These are phyloP conservation scores for Rhizopus delemar DNA, from an alignment of 371 early-diverging fungal genomes.

Conservation along the genomic window DNA sequence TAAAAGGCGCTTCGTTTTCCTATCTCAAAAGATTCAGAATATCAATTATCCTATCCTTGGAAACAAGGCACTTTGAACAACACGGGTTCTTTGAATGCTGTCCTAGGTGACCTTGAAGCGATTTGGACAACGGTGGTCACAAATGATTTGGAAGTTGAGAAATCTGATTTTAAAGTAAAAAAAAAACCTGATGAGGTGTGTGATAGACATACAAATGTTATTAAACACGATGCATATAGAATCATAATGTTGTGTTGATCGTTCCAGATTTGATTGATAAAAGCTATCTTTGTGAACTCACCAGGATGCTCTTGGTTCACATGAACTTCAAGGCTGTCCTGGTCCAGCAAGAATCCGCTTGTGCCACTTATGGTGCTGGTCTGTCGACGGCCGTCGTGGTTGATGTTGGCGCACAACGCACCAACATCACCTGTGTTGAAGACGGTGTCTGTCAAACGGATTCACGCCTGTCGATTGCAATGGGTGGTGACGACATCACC, in stretches of 20 bases:
- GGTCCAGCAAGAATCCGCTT: constrained; percentile 79
- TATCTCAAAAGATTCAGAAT: constrained; percentile 32
- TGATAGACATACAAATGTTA: neutral
- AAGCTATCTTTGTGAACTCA: constrained; percentile 62
- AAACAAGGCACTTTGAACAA: constrained; percentile 73
- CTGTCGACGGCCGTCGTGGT: constrained; percentile 85
- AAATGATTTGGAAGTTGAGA: constrained; percentile 70
- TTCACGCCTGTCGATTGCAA: constrained; percentile 52
- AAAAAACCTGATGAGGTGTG: neutral
- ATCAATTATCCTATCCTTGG: constrained; percentile 66
- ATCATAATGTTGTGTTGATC: constrained; percentile 72
- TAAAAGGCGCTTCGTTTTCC: constrained; percentile 45
- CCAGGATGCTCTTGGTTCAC: constrained; percentile 68
- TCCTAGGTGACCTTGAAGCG: constrained; percentile 73
- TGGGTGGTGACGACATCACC: constrained; percentile 89
- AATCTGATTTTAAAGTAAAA: constrained; percentile 56
- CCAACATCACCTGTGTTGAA: constrained; percentile 82
- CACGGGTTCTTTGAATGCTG: constrained; percentile 68
- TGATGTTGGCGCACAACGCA: constrained; percentile 89
- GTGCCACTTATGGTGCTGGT: constrained; percentile 89
- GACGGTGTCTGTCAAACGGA: constrained; percentile 79
- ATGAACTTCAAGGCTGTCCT: constrained; percentile 78
- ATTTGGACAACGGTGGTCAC: constrained; percentile 78
- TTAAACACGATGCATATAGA: constrained; percentile 20
- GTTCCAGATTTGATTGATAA: constrained; percentile 78